Evolutionary conservation across 164 flowering plant species (phyloP).

Genomic region (Dillenia turbinata): DNA sequence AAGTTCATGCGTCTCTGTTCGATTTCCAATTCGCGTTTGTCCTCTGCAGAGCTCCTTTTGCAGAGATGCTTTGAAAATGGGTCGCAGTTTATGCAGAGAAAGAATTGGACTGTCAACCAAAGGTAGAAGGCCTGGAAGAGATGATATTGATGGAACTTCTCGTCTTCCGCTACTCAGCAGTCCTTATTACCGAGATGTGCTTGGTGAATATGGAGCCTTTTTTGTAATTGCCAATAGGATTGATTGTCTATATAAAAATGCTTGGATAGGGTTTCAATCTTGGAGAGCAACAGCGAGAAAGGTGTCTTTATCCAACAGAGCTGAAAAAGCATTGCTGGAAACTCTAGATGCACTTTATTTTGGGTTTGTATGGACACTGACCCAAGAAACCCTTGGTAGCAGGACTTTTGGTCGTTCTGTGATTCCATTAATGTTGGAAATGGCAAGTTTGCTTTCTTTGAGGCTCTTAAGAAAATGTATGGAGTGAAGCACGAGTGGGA

Average conservation of each 20-base stretch:
- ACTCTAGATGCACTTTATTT: slow-evolving; percentile 86
- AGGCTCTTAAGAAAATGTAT: slow-evolving; percentile 76
- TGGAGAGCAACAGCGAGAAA: slow-evolving; percentile 90
- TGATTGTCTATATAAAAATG: slow-evolving; percentile 88
- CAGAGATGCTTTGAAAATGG: no score
- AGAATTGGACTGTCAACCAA: no score
- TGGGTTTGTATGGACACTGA: slow-evolving; percentile 91
- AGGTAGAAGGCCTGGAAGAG: slow-evolving; percentile 78
- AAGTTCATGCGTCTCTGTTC: no score
- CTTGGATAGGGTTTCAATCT: slow-evolving; percentile 98
- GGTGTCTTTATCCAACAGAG: slow-evolving; percentile 60
- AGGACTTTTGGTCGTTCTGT: slow-evolving; percentile 94
- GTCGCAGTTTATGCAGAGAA: no score
- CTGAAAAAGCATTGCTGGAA: slow-evolving; percentile 61
- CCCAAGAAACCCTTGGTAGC: slow-evolving; percentile 55
- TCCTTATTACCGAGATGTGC: slow-evolving; percentile 72
- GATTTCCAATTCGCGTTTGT: no score
- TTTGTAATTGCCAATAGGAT: slow-evolving; percentile 83
- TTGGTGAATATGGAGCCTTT: slow-evolving; percentile 88
- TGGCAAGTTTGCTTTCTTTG: slow-evolving; percentile 83
- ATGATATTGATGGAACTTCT: slow-evolving; percentile 91
- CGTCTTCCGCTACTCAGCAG: slow-evolving; percentile 75
- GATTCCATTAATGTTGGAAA: slow-evolving; percentile 96
- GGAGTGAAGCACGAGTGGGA: slow-evolving; percentile 50
- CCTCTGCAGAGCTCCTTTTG: no score